Conservation (phyloP, 163 green algal species). For the Chlorella variabilis region DNA sequence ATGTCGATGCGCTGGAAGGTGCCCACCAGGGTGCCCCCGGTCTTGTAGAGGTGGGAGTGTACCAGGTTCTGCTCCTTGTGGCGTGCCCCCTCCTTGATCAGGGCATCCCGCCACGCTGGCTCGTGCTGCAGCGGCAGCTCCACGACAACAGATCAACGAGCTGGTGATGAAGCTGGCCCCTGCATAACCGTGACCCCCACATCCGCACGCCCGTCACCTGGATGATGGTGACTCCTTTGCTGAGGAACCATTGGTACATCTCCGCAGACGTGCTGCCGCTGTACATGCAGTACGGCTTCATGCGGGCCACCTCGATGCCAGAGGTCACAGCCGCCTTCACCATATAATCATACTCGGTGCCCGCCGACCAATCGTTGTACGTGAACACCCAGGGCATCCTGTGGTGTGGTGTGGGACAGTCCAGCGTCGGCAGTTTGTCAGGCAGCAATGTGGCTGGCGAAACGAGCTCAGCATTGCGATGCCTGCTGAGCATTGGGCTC, state of each 20-base stretch:
- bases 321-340: slow-evolving; percentile 53
- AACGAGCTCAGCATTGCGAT: not conserved
- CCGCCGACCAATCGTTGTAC: slow-evolving; percentile 53
- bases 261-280: slow-evolving; percentile 35
- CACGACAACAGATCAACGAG: too few species aligned
- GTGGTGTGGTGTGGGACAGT: not conserved
- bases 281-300: slow-evolving; percentile 59
- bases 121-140: not conserved
- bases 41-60: slow-evolving; percentile 35
- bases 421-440: not conserved
- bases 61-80: not conserved
- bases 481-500: not conserved
- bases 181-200: not conserved
- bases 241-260: slow-evolving; percentile 50
- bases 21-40: slow-evolving; percentile 25
- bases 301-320: slow-evolving; percentile 1
- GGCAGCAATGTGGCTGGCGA: not conserved
- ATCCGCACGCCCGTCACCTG: not conserved
- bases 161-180: too few species aligned
- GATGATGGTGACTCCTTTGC: slow-evolving; percentile 40
- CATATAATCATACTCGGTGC: slow-evolving; percentile 60
- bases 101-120: slow-evolving; percentile 4
- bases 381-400: slow-evolving; percentile 64
- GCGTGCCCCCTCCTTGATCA: slow-evolving; percentile 13
- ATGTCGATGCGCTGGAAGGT: slow-evolving; percentile 54